A percentile compares a stretch with the other conserved stretches of the same genome.
phyloP scores from a whole-genome alignment of 2,329 filamentous ascomycete genomes.

The Nigrograna mackinnonii region DNA sequence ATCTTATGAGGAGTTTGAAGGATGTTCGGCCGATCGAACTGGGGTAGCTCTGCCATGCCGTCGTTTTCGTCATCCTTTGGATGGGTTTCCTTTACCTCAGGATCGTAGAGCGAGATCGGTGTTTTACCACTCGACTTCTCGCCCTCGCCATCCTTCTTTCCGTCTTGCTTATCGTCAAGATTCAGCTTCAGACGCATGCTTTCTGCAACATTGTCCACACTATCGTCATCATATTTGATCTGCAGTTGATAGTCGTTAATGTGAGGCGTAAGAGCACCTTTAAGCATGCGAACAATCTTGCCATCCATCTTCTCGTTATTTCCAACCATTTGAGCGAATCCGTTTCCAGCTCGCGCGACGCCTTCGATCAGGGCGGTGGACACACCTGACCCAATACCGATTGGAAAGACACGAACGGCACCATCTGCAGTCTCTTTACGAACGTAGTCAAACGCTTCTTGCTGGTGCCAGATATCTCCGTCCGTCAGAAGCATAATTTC shows the following conservation, averaged over 20 bases:
- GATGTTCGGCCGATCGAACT: conserved; percentile 55
- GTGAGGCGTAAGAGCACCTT: conserved; percentile 67
- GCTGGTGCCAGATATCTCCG: conserved; percentile 54
- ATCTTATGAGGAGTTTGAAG: conserved; percentile 66
- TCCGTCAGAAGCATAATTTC: conserved; percentile 60
- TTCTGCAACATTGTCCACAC: conserved; percentile 59
- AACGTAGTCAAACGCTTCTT: conserved; percentile 51
- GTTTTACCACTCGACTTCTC: conserved; percentile 6
- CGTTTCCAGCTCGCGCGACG: conserved; percentile 58
- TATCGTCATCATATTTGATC: conserved; percentile 60
- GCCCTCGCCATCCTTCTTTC: not conserved
- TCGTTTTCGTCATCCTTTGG: conserved; percentile 25
- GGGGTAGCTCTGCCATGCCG: conserved; percentile 55
- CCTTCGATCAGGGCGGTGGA: conserved; percentile 61
- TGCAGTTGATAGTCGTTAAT: conserved; percentile 65
- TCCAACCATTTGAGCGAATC: conserved; percentile 62
- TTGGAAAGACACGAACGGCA: conserved; percentile 56
- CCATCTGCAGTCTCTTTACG: conserved; percentile 42
- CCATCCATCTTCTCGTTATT: conserved; percentile 66
- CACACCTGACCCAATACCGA: conserved; percentile 58
- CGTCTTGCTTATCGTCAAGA: conserved; percentile 9
- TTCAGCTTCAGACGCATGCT: conserved; percentile 42
- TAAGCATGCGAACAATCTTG: conserved; percentile 73
- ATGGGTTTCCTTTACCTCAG: conserved; percentile 43
- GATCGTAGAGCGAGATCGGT: conserved; percentile 64